Evolutionary conservation across 2,329 filamentous ascomycete genomes (phyloP), one percentile per base, ranked within the genome.

Genomic region (Epichloe typhina): DNA sequence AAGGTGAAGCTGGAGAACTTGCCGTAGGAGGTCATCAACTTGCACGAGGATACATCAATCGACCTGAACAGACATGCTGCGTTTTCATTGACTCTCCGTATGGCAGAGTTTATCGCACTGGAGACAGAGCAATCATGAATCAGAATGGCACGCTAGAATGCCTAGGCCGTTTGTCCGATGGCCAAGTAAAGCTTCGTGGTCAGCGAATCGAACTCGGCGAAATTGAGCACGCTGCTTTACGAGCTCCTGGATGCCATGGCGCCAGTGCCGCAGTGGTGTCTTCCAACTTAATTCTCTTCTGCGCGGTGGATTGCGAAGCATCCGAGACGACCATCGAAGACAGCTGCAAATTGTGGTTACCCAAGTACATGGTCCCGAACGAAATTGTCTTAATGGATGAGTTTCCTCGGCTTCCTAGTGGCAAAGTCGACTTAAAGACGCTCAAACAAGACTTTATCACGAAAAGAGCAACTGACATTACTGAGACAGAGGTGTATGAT

Each of bases 161-260:
- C 60, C 73, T 90, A 36, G 90, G 90, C 0, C 82, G 90, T 11
- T 82, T 95, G 12, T 77, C 79, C 2, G 79, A 80, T 47, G 88
- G 87, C 0, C 90, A 96, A 64, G 82, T 95, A 47, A 95, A 95
- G 66, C 72, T 95, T 7, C 78, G 88, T 49, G 89, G 89, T 1
- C 89, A 95, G 65, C 76, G 88, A 46, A 77, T 94, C 47, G 86
- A 93, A 60, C 76, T 93, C 4, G 86, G 86, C 0, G 88, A 90
- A 60, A 74, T 89, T 19, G 86, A 91, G 61, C 79, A 87, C 57
- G 83, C 79, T 1, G 74, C 83, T 2, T 72, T 84, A 43, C 77
- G 77, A 50, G 75, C 79, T 0, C 61, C 70, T 0, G 78, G 77
- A 0, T 82, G 88, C 45, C 81, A 83, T 54, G 76, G 76, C 45